Percentiles rank a stretch among this genome's conserved stretches.
Conservation (phyloP, 2,329 filamentous ascomycete species). For the Didymella segeticola region DNA sequence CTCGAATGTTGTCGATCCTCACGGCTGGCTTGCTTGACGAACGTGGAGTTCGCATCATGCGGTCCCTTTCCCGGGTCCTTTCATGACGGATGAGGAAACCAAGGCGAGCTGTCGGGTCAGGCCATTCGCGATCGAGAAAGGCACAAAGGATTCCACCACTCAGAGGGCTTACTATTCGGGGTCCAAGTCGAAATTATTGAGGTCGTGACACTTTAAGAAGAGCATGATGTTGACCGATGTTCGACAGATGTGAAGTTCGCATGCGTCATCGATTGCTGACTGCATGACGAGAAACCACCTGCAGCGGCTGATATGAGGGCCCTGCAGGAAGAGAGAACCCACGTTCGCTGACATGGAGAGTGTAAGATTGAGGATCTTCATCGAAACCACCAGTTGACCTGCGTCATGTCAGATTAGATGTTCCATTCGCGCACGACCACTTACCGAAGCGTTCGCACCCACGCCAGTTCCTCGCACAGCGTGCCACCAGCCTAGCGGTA, state of each 20-base stretch:
- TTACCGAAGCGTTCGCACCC: conserved; percentile 65
- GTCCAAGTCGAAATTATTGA: no score
- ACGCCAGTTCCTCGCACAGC: conserved; percentile 71
- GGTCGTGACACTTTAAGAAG: no score
- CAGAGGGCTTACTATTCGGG: no score
- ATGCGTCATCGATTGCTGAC: no score
- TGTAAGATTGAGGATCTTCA: conserved; percentile 47
- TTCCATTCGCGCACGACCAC: conserved; percentile 9
- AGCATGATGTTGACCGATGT: no score
- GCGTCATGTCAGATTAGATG: conserved; percentile 27
- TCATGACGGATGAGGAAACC: neutral
- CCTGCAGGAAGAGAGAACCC: neutral
- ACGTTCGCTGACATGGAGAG: neutral
- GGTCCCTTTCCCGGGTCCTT: neutral
- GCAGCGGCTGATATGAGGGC: no score
- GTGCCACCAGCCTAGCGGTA: conserved; percentile 88
- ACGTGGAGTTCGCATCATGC: neutral
- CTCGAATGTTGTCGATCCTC: neutral
- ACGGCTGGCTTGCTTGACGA: neutral
- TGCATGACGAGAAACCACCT: no score
- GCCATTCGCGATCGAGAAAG: no score
- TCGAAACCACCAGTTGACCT: conserved; percentile 83
- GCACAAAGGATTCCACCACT: no score
- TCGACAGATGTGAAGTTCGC: no score
- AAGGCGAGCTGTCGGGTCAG: neutral